phyloP scores from a whole-genome alignment of 1,139 yeast genomes.

The Pichia sp. region DNA sequence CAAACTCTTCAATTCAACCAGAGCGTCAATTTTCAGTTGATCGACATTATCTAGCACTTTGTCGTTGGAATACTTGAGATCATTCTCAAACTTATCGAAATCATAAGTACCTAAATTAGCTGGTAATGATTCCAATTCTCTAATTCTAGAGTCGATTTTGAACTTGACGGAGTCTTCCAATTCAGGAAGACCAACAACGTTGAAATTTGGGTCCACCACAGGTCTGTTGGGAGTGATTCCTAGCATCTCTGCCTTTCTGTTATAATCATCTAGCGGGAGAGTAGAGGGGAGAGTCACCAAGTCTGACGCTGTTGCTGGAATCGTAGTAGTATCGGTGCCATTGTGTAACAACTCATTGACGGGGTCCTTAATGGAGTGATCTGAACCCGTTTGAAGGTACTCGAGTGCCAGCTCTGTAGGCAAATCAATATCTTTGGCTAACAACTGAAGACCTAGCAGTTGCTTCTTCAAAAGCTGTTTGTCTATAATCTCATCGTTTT shows the following conservation, averaged over 20 bases:
- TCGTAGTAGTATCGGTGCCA: too few species aligned
- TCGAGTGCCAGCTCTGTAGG: conserved; percentile 37
- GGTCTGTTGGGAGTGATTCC: conserved; percentile 40
- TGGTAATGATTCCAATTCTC: conserved; percentile 59
- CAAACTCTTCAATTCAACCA: conserved; percentile 78
- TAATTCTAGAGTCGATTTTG: conserved; percentile 61
- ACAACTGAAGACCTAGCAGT: conserved; percentile 64
- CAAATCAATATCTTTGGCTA: conserved; percentile 72
- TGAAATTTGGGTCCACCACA: conserved; percentile 59
- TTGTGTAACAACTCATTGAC: too few species aligned
- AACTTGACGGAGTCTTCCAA: conserved; percentile 46
- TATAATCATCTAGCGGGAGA: conserved; percentile 22
- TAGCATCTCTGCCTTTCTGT: conserved; percentile 27
- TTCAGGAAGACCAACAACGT: conserved; percentile 50
- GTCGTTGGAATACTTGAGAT: conserved; percentile 48
- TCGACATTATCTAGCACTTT: conserved; percentile 44
- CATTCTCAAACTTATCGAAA: conserved; percentile 45
- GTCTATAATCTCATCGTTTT: conserved; percentile 33
- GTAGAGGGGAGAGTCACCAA: too few species aligned
- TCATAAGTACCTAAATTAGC: conserved; percentile 50
- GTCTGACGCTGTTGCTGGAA: too few species aligned
- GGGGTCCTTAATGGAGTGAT: neutral
- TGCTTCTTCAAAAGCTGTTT: conserved; percentile 54
- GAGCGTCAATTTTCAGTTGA: conserved; percentile 41
- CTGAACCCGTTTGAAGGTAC: conserved; percentile 11